Evolutionary conservation across 352 stramenopile species (phyloP).

Genomic region (Phytophthora megakarya): DNA sequence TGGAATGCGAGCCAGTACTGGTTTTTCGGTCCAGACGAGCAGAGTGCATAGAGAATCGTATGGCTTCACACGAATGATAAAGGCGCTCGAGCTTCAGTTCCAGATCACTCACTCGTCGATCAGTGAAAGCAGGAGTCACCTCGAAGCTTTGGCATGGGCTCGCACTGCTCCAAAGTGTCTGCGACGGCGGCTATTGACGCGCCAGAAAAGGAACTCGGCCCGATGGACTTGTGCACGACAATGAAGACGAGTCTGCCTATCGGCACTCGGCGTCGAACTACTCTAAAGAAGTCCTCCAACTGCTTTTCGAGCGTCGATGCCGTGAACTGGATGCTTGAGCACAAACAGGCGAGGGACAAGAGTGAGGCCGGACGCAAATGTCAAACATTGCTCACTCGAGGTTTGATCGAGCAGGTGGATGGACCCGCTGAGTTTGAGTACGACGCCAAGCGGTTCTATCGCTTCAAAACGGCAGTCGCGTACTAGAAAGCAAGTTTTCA

Average conservation of each 20-base stretch:
- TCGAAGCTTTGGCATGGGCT: constrained; percentile 26
- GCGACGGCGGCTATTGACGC: constrained; percentile 24
- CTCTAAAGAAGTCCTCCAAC: constrained; percentile 74
- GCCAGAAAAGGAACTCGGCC: constrained; percentile 56
- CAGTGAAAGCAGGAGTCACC: background rate
- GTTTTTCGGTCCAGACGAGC: constrained; percentile 21
- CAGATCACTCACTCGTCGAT: constrained; percentile 14
- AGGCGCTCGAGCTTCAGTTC: constrained; percentile 1
- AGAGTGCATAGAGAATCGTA: constrained; percentile 18
- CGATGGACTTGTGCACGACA: constrained; percentile 52
- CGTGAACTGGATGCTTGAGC: constrained; percentile 77
- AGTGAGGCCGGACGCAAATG: constrained; percentile 70
- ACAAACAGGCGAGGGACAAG: constrained; percentile 67
- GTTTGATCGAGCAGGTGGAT: constrained; percentile 70
- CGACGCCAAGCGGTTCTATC: constrained; percentile 69
- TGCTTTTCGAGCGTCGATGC: constrained; percentile 76
- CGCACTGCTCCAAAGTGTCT: constrained; percentile 30
- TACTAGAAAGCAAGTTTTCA: background rate
- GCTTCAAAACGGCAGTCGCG: constrained; percentile 45
- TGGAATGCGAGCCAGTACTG: constrained; percentile 12
- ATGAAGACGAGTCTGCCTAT: constrained; percentile 68
- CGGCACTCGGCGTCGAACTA: constrained; percentile 53
- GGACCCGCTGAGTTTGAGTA: constrained; percentile 72
- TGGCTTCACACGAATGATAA: background rate
- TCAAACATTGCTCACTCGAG: constrained; percentile 52